phyloP scores from a whole-genome alignment of 1,139 yeast species.

The Yamadazyma atmosphaerica region DNA sequence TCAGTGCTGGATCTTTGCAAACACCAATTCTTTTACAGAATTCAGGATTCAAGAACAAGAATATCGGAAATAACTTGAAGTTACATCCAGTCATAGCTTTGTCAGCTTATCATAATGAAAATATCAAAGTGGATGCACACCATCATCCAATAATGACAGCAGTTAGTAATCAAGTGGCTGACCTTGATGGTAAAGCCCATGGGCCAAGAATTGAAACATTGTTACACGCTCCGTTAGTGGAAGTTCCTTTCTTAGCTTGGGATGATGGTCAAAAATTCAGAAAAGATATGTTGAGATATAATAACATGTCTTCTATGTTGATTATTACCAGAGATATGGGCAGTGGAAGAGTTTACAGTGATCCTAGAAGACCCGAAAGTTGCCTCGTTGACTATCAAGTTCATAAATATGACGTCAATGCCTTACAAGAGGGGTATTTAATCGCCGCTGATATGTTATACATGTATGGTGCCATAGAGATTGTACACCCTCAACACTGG shows the following conservation, averaged over 20 bases:
- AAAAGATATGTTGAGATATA: slow-evolving; percentile 37
- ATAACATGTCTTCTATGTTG: slow-evolving; percentile 42
- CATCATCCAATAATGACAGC: slow-evolving; percentile 52
- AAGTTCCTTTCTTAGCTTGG: slow-evolving; percentile 48
- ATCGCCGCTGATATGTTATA: slow-evolving; percentile 49
- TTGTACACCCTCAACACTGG: slow-evolving; percentile 38
- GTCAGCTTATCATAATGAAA: slow-evolving; percentile 37
- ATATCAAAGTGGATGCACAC: slow-evolving; percentile 34
- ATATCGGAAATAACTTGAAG: slow-evolving; percentile 55
- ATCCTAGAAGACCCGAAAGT: slow-evolving; percentile 36
- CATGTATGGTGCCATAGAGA: slow-evolving; percentile 52
- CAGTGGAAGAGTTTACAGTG: slow-evolving; percentile 41
- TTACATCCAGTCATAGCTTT: slow-evolving; percentile 52
- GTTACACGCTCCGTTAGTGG: slow-evolving; percentile 47
- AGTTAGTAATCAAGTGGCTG: slow-evolving; percentile 50
- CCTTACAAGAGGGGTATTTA: slow-evolving; percentile 42
- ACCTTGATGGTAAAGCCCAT: slow-evolving; percentile 56
- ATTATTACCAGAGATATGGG: slow-evolving; percentile 51
- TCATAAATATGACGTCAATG: slow-evolving; percentile 43
- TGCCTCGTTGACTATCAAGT: slow-evolving; percentile 42
- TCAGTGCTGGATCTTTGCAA: slow-evolving; percentile 51
- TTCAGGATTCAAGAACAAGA: slow-evolving; percentile 53
- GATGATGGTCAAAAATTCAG: slow-evolving; percentile 34
- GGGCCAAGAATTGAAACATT: slow-evolving; percentile 59
- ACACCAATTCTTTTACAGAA: slow-evolving; percentile 53